Evolutionary conservation across 129 eudicot species (phyloP), one percentile per base, ranked within the genome.

Genomic region (Rutidosis leptorrhynchoides): DNA sequence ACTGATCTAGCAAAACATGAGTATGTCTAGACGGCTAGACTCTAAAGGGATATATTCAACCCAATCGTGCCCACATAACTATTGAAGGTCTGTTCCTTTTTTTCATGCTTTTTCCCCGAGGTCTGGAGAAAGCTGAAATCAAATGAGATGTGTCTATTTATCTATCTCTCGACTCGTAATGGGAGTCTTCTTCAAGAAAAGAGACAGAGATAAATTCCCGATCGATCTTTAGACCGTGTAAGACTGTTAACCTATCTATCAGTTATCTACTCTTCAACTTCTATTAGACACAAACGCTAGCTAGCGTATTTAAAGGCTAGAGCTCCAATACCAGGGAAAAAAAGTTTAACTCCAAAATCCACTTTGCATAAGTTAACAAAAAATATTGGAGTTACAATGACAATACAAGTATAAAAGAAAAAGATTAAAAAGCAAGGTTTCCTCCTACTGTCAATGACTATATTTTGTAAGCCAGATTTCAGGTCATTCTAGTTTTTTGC

Each of bases 401-500:
- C 49, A 52, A n/a, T 22, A 24, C n/a, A 45, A 67, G 33, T 14
- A 64, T 23, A 53, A 21, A 40, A 54, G 12, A 21, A 40, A 59
- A 43, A n/a, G n/a, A 30, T 37, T 20, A 9, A 25, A 61, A 68
- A 60, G 23, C 62, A 37, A 10, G n/a, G 43, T n/a, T 72, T 33
- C 48, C 16, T 30, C 67, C 77, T 63, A 53, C 37, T 43, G 20
- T 35, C 1, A 52, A 27, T 78, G 58, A 58, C 80, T 76, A 60
- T 72, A 70, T 72, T 57, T 68, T 62, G 54, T 76, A 65, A 76
- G 21, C 64, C 37, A 65, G 23, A 62, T 5, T 26, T 48, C 65
- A 25, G 61, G 22, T 81, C 75, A 87, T 32, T 87, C 89, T 70
- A 37, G 87, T 82, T 84, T 90, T 82, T 84, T 87, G 85, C 69